phyloP scores from a whole-genome alignment of 2,329 filamentous ascomycete species.

The Whalleya microplaca region DNA sequence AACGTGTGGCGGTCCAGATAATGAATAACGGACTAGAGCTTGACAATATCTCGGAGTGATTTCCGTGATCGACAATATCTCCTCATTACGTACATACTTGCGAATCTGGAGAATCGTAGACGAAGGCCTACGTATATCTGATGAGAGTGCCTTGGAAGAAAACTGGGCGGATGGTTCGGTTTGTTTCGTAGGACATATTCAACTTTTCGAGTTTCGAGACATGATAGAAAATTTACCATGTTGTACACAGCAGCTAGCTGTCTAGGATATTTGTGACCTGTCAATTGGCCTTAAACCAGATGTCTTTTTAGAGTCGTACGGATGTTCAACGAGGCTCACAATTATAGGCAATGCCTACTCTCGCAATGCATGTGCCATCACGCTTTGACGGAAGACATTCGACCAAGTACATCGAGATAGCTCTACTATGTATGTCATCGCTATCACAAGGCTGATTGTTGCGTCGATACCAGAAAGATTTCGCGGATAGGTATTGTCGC shows the following conservation, averaged over 20 bases:
- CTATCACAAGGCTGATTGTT: not conserved
- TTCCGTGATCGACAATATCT: not conserved
- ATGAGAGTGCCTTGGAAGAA: not conserved
- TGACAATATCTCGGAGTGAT: not conserved
- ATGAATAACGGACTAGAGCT: not conserved
- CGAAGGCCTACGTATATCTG: not conserved
- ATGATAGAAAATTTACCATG: too few species aligned
- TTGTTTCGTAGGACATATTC: not conserved
- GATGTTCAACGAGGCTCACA: slow-evolving; percentile 21
- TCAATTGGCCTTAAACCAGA: not conserved
- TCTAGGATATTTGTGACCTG: not conserved
- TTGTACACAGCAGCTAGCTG: not conserved
- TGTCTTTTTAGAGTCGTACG: slow-evolving; percentile 15
- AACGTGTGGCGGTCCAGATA: too few species aligned
- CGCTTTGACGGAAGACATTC: not conserved
- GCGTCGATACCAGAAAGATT: too few species aligned
- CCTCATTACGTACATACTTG: not conserved
- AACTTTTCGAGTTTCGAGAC: not conserved
- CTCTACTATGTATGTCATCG: not conserved
- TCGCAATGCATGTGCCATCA: not conserved
- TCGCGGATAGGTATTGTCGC: too few species aligned
- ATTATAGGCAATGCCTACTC: slow-evolving; percentile 11
- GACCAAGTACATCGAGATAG: not conserved
- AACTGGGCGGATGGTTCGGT: not conserved
- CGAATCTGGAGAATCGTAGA: not conserved